Evolutionary conservation across 768 basidiomycete genomes (phyloP), one percentile per base, ranked within the genome.

Genomic region (Rhizopogon vesiculosus): DNA sequence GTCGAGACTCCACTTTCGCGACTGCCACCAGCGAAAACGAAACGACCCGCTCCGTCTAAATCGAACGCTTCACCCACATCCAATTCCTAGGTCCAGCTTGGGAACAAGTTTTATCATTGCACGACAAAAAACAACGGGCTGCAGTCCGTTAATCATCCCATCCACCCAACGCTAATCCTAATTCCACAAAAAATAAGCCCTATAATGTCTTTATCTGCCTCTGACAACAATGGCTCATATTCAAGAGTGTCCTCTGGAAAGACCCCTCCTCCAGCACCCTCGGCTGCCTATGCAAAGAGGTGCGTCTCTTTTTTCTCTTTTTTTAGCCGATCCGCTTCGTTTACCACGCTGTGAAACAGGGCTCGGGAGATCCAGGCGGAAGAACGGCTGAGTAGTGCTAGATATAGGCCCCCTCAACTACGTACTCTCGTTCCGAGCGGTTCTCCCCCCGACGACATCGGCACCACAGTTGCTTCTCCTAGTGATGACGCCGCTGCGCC

Each of bases 161-260:
- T 65, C 65, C 71, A 72, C 67, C 64, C 55, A 69, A 70, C 69
- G 64, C 66, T 91, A 91, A 91, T 92, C 82, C 79, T 91, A 91
- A 90, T 90, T 83, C 73, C 75, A 74, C 69, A 59, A 72, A 25
- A 69, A 72, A 67, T 61, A 64, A 76, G 71, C 69, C 73, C 75
- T 88, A 87, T 87, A 89, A 93, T 93, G 91, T 91, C 91, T 78
- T 85, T 92, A 82, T 90, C 90, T 71, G 83, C 89, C 72, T 79
- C 81, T 70, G 88, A 91, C 83, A 87, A 82, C 80, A 83, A 81
- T 76, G 78, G 79, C 77, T 80, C 88, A 76, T 91, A 87, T 82
- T 81, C 86, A 64, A 86, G 89, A 79, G 84, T 81, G 69, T 78
- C 88, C 61, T 87, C 89, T 67, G 91, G 91, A 59, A 93, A 93